Conservation (phyloP, 1,139 yeast genomes). For the Debaryomyces coudertii region DNA sequence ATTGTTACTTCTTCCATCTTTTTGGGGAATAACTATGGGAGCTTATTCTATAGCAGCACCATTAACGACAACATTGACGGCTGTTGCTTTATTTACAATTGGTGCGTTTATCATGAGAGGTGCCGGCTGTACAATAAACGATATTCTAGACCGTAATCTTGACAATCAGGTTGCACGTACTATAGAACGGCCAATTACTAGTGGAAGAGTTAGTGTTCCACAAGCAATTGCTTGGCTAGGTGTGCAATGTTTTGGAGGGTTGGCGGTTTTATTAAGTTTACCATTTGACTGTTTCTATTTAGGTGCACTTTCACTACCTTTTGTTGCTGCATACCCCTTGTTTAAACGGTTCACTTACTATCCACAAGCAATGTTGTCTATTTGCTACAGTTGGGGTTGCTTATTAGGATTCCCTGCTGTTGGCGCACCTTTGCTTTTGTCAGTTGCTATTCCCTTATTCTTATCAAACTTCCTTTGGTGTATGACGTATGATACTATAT, state of each 20-base stretch:
- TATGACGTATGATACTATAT: slow-evolving; percentile 92
- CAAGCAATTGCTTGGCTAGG: slow-evolving; percentile 78
- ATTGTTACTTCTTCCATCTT: slow-evolving; percentile 74
- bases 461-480: slow-evolving; percentile 87
- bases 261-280: slow-evolving; percentile 68
- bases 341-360: slow-evolving; percentile 93
- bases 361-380: slow-evolving; percentile 83
- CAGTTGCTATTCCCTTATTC: slow-evolving; percentile 78
- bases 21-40: slow-evolving; percentile 87
- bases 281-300: slow-evolving; percentile 82
- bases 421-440: slow-evolving; percentile 72
- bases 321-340: slow-evolving; percentile 86
- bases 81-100: slow-evolving; percentile 67
- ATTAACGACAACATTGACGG: slow-evolving; percentile 57
- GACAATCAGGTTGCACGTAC: slow-evolving; percentile 89
- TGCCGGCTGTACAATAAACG: slow-evolving; percentile 97
- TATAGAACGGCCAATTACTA: slow-evolving; percentile 85
- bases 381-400: slow-evolving; percentile 96
- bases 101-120: slow-evolving; percentile 96
- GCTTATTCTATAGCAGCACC: slow-evolving; percentile 76
- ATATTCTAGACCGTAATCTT: slow-evolving; percentile 77
- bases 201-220: slow-evolving; percentile 72
- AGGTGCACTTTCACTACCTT: slow-evolving; percentile 79
- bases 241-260: slow-evolving; percentile 77
- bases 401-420: slow-evolving; percentile 94